Base-by-base conservation (phyloP, 148 eudicot genomes). In the Rheum nobile region DNA sequence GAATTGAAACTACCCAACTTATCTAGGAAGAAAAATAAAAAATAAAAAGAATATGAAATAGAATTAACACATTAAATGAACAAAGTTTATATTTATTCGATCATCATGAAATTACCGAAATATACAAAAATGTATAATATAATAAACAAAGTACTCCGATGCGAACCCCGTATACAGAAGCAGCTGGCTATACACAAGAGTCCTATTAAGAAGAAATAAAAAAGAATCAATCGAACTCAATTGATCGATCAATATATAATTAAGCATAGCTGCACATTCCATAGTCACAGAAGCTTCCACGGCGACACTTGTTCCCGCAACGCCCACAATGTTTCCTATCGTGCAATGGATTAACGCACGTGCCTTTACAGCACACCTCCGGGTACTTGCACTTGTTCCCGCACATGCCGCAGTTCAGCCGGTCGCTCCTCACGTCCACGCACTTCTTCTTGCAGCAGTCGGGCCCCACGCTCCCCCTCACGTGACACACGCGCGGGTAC, bases 211-310 rank as follows among this genome's bases (percentile, higher is more conserved):
- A 65, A n/a, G n/a, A 32, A 17, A 65, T 13, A 34, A 14, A 61
- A 61, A 28, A n/a, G 41, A 32, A 65, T 34, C 39, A 65, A 32
- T 16, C 32, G 70, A 65, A 14, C 39, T 6, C 39, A 65, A 31
- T 65, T 65, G 41, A 65, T 29, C 17, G 5, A 21, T 16, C 22
- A 55, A 14, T 19, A 28, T 6, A 0, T 8, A 16, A 32, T 68
- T 67, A 86, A 4, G 94, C 90, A 67, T 89, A 89, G 83, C 77
- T 89, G 48, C 94, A 89, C 91, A 89, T 83, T 42, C 94, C 94
- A 72, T 81, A 69, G 65, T 71, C 43, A 75, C 94, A 89, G 17
- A 79, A 67, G 14, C 65, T 77, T 14, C 88, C 88, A 70, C 74
- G 77, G 47, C 77, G 74, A 80, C 95, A 90, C 79, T 72, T 85